Evolutionary conservation across 1,284 basidiomycete species (phyloP), one percentile per base, ranked within the genome.

Genomic region (Ustilago cynodontis): DNA sequence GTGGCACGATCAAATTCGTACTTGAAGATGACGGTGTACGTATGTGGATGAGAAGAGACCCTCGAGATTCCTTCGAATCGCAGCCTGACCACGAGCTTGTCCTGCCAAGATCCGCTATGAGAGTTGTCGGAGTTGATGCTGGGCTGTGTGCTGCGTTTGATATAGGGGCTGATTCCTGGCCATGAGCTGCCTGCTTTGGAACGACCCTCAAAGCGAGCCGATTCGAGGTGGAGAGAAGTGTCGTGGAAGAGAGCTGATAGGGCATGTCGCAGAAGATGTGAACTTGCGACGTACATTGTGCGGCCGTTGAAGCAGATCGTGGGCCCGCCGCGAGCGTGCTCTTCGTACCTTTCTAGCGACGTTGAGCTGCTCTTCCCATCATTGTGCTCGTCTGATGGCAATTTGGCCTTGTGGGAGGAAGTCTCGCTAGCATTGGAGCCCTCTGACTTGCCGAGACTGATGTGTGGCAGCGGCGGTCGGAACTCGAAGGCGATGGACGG

Each of bases 21-120:
- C 56, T 75, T 63, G 62, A 83, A 85, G 31, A 85, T 61, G 59
- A 84, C 73, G 11, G 81, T 82, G 50, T 84, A 85, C 22, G 78
- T 76, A 51, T 85, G 83, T 22, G 71, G 65, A 39, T 74, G 55
- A 0, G 77, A 72, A 4, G 77, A 70, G 2, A 85, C 65, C 1
- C 84, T 69, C n/a, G 70, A 70, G 28, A 73, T 65, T 3, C 82
- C 84, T 18, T 67, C 72, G 52, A 85, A 85, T 2, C 74, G 77
- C 22, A 84, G 60, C 2, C 84, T 69, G 18, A 72, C 50, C 7
- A 80, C 41, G 4, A 84, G 74, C 68, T 75, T 71, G 59, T 84
- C 82, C 20, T 52, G 62, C 41, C 54, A 51, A 4, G 57, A 28
- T 24, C 29, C 61, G 31, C 29, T 14, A 7, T 50, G 24, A 13